Evolutionary conservation across 2,329 filamentous ascomycete genomes (phyloP).

Genomic region (Penicillium nordicum): DNA sequence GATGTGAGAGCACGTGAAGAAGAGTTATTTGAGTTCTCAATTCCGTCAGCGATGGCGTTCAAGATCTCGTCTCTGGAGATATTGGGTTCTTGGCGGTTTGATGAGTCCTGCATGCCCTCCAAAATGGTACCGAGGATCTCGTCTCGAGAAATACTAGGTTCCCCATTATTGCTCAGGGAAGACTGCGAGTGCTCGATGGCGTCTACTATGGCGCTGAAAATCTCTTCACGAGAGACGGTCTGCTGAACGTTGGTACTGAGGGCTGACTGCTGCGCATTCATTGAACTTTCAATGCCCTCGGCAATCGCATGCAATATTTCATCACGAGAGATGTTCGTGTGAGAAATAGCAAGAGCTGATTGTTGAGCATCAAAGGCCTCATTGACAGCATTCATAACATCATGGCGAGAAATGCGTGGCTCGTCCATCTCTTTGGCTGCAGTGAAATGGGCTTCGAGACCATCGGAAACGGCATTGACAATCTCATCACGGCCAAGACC

Average conservation of each 20-base stretch:
- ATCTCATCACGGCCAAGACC: slow-evolving; percentile 54
- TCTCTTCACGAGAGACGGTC: slow-evolving; percentile 50
- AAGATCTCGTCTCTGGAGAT: slow-evolving; percentile 6
- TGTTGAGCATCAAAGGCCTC: slow-evolving; percentile 34
- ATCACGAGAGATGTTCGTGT: slow-evolving; percentile 47
- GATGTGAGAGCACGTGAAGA: slow-evolving; percentile 1
- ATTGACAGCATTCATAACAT: slow-evolving; percentile 31
- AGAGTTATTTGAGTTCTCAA: not conserved
- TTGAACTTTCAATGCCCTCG: slow-evolving; percentile 24
- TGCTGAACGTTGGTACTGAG: slow-evolving; percentile 28
- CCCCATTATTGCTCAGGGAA: not conserved
- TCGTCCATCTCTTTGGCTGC: slow-evolving; percentile 55
- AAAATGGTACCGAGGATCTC: slow-evolving; percentile 3
- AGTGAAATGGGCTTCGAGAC: slow-evolving; percentile 48
- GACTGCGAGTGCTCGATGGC: slow-evolving; percentile 44
- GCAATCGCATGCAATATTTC: slow-evolving; percentile 40
- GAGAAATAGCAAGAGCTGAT: slow-evolving; percentile 20
- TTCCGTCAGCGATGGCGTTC: slow-evolving; percentile 8
- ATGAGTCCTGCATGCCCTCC: not conserved
- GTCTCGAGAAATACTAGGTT: not conserved
- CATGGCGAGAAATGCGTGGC: slow-evolving; percentile 28
- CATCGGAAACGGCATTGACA: slow-evolving; percentile 58
- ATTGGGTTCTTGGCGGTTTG: not conserved
- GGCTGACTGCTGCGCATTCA: slow-evolving; percentile 35
- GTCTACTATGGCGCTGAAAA: slow-evolving; percentile 56